phyloP scores from a whole-genome alignment of 495 filamentous ascomycete species.

The Oidiodendron maius region DNA sequence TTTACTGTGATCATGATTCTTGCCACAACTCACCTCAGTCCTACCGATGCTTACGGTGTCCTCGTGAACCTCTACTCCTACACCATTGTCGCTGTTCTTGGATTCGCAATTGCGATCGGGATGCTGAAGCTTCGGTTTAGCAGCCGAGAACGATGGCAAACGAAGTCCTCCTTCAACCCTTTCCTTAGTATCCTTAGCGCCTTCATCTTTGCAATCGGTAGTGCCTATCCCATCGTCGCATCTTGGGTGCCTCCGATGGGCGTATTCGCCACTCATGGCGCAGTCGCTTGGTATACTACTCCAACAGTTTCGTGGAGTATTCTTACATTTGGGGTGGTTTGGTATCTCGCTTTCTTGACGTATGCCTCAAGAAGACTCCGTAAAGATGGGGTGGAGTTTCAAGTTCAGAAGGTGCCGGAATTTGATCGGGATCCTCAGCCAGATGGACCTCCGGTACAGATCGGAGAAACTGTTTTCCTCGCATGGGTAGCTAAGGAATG shows the following conservation, averaged over 20 bases:
- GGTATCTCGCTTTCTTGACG: conserved; percentile 10
- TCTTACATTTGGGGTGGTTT: conserved; percentile 6
- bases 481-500: conserved; percentile 11
- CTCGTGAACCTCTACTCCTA: conserved; percentile 28
- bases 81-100: conserved; percentile 13
- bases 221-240: conserved; percentile 12
- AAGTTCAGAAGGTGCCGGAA: conserved; percentile 6
- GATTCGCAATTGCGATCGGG: conserved; percentile 8
- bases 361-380: conserved; percentile 3
- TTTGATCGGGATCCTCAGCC: conserved; percentile 9
- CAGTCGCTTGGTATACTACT: conserved; percentile 11
- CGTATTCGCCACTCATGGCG: not conserved
- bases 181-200: conserved; percentile 11
- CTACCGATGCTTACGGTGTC: conserved; percentile 21
- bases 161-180: conserved; percentile 10
- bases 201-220: conserved; percentile 13
- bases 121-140: conserved; percentile 11
- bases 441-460: conserved; percentile 10
- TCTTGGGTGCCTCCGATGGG: conserved; percentile 13
- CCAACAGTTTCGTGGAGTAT: conserved; percentile 12
- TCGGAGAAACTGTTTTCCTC: conserved; percentile 8
- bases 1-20: conserved; percentile 27
- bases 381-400: conserved; percentile 11
- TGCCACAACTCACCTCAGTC: conserved; percentile 1
- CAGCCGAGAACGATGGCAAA: not conserved